phyloP scores from a whole-genome alignment of 768 basidiomycete genomes.

The Amanita polypyramis region DNA sequence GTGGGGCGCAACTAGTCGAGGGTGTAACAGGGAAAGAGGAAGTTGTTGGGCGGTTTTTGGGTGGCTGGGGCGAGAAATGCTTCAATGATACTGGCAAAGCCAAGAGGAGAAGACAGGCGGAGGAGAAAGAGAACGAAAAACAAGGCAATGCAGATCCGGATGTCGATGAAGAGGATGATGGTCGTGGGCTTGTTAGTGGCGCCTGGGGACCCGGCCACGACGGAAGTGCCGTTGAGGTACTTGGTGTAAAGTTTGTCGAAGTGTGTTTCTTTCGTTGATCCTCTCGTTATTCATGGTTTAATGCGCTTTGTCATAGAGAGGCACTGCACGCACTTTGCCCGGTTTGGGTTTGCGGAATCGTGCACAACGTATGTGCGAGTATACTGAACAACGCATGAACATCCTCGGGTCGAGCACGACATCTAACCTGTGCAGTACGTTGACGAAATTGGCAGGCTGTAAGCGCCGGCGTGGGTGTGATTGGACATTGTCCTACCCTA shows the following conservation, averaged over 20 bases:
- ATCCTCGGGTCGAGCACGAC: conserved; percentile 29
- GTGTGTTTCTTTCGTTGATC: conserved; percentile 26
- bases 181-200: conserved; percentile 50
- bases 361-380: conserved; percentile 57
- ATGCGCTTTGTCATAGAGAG: conserved; percentile 26
- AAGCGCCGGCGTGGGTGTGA: conserved; percentile 32
- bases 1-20: conserved; percentile 9
- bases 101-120: conserved; percentile 13
- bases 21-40: conserved; percentile 25
- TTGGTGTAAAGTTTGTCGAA: conserved; percentile 52
- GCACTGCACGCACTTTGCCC: conserved; percentile 35
- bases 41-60: conserved; percentile 35
- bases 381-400: conserved; percentile 44
- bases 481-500: conserved; percentile 18
- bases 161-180: conserved; percentile 38
- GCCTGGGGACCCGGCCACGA: conserved; percentile 77
- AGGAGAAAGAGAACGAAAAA: conserved; percentile 13
- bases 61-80: conserved; percentile 34
- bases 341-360: conserved; percentile 54
- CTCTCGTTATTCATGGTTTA: neutral
- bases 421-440: conserved; percentile 12
- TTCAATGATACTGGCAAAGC: conserved; percentile 14
- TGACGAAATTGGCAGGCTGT: conserved; percentile 26
- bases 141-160: conserved; percentile 18
- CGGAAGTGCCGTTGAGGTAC: conserved; percentile 65